Evolutionary conservation across 2,329 filamentous ascomycete species (phyloP).

Genomic region (Diaporthe eres): DNA sequence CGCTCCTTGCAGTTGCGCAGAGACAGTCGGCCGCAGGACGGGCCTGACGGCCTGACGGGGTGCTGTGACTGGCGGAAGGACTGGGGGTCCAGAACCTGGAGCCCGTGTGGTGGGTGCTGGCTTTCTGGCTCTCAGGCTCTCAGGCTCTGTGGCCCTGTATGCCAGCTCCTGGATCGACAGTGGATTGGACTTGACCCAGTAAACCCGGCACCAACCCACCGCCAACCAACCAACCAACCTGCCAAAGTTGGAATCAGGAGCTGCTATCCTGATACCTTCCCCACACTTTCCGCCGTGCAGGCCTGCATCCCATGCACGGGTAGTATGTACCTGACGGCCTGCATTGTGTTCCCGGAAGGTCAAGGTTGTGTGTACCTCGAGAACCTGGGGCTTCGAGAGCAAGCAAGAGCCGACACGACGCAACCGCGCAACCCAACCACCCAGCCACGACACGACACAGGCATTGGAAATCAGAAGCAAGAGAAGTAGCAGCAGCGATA

Average conservation of each 20-base stretch:
- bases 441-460: not conserved
- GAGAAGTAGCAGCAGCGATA: not conserved
- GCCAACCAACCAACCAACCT: constrained; percentile 16
- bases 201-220: constrained; percentile 9
- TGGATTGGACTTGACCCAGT: constrained; percentile 3
- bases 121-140: not conserved
- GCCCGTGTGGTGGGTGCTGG: not conserved
- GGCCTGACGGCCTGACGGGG: not conserved
- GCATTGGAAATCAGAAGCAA: not conserved
- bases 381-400: not conserved
- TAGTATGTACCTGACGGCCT: not conserved
- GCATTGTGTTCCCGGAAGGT: not conserved
- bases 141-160: not conserved
- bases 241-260: constrained; percentile 29
- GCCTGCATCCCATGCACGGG: constrained; percentile 1
- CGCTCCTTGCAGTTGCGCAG: constrained; percentile 8
- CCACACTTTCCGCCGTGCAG: constrained; percentile 4
- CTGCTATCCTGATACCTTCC: constrained; percentile 31
- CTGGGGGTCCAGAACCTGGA: constrained; percentile 9
- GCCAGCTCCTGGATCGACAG: constrained; percentile 20
- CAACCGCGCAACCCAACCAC: not conserved
- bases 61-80: not conserved
- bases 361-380: not conserved
- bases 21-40: not conserved
- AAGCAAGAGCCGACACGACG: constrained; percentile 8